Percentiles rank a stretch among this genome's conserved stretches.
Evolutionary conservation across 2,329 filamentous ascomycete species (phyloP).

Genomic region (Lecanicillium sp.): DNA sequence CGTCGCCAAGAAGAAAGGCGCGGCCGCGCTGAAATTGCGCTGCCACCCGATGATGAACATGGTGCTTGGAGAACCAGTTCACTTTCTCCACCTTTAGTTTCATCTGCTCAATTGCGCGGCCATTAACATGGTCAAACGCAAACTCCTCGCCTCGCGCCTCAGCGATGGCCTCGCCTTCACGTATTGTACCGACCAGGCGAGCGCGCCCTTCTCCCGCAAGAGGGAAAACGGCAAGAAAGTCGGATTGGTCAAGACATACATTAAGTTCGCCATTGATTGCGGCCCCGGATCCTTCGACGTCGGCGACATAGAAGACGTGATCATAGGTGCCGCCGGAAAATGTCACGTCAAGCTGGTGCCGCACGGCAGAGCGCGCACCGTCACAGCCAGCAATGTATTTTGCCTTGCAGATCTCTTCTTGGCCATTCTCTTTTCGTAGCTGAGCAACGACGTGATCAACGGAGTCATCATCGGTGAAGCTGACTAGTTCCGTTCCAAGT

Average conservation of each 20-base stretch:
- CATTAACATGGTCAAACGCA: conserved; percentile 5
- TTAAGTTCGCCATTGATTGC: conserved; percentile 8
- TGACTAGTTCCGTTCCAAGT: background rate
- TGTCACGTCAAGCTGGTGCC: background rate
- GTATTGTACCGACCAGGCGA: conserved; percentile 6
- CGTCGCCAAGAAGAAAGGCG: conserved; percentile 25
- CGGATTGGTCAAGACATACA: conserved; percentile 4
- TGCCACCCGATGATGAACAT: conserved; percentile 5
- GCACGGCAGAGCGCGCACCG: conserved; percentile 5
- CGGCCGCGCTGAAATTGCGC: conserved; percentile 18
- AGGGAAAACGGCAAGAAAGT: conserved; percentile 6
- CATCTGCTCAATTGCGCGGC: conserved; percentile 4
- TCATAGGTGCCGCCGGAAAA: conserved; percentile 7
- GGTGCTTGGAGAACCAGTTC: conserved; percentile 7
- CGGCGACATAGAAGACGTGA: conserved; percentile 7
- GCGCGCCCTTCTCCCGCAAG: background rate
- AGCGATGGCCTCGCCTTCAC: background rate
- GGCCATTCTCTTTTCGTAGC: background rate
- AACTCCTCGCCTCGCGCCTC: background rate
- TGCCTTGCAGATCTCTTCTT: background rate
- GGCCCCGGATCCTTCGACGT: conserved; percentile 5
- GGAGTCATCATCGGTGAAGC: background rate
- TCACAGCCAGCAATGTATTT: conserved; percentile 8
- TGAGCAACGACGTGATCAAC: background rate
- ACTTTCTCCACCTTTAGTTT: conserved; percentile 1